Percentiles rank a stretch among this genome's conserved stretches.
Evolutionary conservation across 1,139 yeast species (phyloP).

Genomic region (Barnettozyma hawaiiensis): DNA sequence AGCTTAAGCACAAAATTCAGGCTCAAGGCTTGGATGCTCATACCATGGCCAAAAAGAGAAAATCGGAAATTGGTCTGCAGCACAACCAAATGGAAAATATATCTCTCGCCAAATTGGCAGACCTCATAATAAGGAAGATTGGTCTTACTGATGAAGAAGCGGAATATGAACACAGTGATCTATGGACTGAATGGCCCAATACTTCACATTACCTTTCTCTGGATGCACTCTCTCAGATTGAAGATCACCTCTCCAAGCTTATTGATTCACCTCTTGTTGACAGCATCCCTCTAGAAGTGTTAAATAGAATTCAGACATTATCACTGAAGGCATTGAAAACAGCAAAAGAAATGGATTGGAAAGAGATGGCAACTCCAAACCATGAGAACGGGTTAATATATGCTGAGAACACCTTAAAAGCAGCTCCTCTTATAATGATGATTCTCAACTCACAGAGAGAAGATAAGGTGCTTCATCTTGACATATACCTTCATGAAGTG

Average conservation of each 20-base stretch:
- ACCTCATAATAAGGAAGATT: slow-evolving; percentile 12
- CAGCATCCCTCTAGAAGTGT: slow-evolving; percentile 21
- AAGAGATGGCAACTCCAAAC: background rate
- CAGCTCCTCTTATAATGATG: slow-evolving; percentile 38
- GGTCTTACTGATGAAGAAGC: slow-evolving; percentile 21
- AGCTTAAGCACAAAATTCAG: slow-evolving; percentile 1
- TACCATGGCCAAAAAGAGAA: slow-evolving; percentile 16
- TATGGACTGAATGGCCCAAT: slow-evolving; percentile 24
- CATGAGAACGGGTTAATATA: slow-evolving; percentile 4
- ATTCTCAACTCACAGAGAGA: slow-evolving; percentile 36
- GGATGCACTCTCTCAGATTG: slow-evolving; percentile 19
- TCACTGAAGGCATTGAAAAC: slow-evolving; percentile 24
- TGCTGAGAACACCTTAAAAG: slow-evolving; percentile 31
- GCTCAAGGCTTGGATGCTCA: background rate
- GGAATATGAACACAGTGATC: slow-evolving; percentile 20
- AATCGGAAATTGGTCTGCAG: slow-evolving; percentile 15
- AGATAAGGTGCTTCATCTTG: slow-evolving; percentile 42
- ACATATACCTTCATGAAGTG: slow-evolving; percentile 37
- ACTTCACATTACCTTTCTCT: slow-evolving; percentile 17
- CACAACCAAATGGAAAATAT: slow-evolving; percentile 17
- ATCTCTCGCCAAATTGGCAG: slow-evolving; percentile 9
- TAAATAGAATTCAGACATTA: slow-evolving; percentile 27
- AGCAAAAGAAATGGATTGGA: slow-evolving; percentile 24
- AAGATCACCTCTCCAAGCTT: slow-evolving; percentile 22
- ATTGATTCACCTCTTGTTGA: slow-evolving; percentile 14